Evolutionary conservation across 768 basidiomycete species (phyloP), one percentile per base, ranked within the genome.

Genomic region (Leccinum subgranulosum): DNA sequence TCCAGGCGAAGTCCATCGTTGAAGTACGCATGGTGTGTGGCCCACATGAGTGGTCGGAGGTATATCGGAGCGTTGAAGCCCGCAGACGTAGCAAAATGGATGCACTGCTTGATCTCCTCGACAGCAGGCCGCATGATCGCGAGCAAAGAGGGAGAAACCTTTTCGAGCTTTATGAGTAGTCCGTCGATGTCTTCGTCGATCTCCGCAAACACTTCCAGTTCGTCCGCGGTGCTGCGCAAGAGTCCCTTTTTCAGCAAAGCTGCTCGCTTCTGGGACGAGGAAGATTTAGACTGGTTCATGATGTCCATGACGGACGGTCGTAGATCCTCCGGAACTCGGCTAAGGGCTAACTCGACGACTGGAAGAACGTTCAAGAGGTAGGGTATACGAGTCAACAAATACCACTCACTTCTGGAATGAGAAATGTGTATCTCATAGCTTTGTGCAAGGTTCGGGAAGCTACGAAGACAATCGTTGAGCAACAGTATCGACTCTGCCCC

Each of bases 341-440:
- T 80, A 55, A 94, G 74, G 19, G 82, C 76, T 19, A 83, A 66
- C 46, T 90, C 86, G 11, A 87, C 78, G 53, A 94, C 92, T 94
- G 8, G 19, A 53, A 64, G 25, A 33, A 66, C 55, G 29, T 41
- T 33, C 51, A 33, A 50, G 51, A 33, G 47, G 48, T 7, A 45
- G 53, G 6, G 21, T 23, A 50, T n/a, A 8, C 36, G n/a, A 43
- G 55, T 12, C 4, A 53, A 21, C 5, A 6, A 28, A 48, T 49
- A 50, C 5, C 21, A 73, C 84, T 31, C 65, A 93, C 91, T 85
- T 59, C 76, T 80, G 1, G 88, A 85, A 73, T 94, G 92, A 12
- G 90, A 91, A 3, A 93, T 77, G 56, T 86, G 85, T 39, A 92
- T 85, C 61, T 90, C 88, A 61, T 90, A 91, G 54, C 79, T 81